Evolutionary conservation across 78 protist genomes (phyloP).

Genomic region (Emiliania huxleyi): DNA sequence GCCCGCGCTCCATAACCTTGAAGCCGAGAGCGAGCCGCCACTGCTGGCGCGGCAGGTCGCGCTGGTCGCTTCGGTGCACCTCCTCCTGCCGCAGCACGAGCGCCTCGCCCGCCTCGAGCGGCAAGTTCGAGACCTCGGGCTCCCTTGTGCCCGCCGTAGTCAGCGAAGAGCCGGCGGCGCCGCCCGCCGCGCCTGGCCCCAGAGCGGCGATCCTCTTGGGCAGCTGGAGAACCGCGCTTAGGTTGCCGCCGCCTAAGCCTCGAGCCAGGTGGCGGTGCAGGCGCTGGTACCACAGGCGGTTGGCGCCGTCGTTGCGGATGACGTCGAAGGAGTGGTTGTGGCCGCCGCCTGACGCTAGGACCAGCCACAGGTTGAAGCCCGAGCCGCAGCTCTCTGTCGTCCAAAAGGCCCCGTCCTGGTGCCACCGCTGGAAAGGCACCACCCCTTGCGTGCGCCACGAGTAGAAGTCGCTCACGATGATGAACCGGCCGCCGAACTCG

Average conservation of each 20-base stretch:
- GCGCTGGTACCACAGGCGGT: no score
- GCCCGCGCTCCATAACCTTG: background rate
- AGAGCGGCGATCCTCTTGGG: background rate
- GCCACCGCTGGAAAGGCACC: background rate
- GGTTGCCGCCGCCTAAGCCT: background rate
- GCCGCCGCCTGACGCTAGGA: background rate
- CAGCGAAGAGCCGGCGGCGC: background rate
- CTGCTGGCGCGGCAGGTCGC: background rate
- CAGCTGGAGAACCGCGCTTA: background rate
- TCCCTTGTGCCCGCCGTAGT: background rate
- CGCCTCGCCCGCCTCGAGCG: background rate
- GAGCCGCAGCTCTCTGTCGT: background rate
- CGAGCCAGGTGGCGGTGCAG: background rate
- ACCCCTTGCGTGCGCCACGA: background rate
- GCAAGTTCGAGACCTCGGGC: background rate
- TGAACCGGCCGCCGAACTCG: no score
- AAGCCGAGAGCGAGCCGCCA: background rate
- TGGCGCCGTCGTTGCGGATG: no score
- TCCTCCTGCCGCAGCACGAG: background rate
- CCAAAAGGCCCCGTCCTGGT: background rate
- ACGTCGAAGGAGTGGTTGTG: background rate
- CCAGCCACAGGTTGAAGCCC: background rate
- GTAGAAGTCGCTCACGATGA: background rate
- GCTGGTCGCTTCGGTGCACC: background rate
- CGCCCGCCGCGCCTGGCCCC: background rate